Conservation (phyloP, 768 basidiomycete genomes). For the Agaricus blazei region DNA sequence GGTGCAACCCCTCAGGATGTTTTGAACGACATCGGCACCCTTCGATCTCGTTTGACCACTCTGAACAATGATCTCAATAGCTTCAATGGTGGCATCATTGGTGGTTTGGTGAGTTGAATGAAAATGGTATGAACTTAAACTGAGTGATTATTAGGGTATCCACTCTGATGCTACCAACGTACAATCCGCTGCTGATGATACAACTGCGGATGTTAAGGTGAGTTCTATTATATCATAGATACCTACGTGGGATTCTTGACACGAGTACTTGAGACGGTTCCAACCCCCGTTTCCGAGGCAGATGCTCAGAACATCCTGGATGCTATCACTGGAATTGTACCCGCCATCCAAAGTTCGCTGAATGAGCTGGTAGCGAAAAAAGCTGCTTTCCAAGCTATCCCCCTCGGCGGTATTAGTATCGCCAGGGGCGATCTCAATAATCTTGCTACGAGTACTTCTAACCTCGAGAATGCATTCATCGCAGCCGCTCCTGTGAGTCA, state of each 20-base stretch:
- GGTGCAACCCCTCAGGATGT: conserved; percentile 23
- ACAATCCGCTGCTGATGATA: conserved; percentile 18
- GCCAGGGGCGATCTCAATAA: too few species aligned
- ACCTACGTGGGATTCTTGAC: background rate
- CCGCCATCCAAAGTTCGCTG: conserved; percentile 5
- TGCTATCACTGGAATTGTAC: conserved; percentile 13
- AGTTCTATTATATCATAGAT: background rate
- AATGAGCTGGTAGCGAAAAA: too few species aligned
- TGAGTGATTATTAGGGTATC: conserved; percentile 15
- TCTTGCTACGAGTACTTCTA: too few species aligned
- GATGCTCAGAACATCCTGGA: conserved; percentile 20
- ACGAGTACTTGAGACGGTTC: background rate
- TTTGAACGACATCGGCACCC: conserved; percentile 22
- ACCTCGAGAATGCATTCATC: too few species aligned
- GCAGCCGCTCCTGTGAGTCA: too few species aligned
- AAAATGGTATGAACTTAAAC: background rate
- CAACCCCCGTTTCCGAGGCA: conserved; percentile 16
- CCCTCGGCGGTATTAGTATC: too few species aligned
- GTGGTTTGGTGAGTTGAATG: conserved; percentile 20
- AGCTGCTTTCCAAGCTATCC: background rate
- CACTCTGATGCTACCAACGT: conserved; percentile 19
- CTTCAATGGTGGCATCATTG: conserved; percentile 21
- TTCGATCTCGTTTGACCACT: conserved; percentile 21
- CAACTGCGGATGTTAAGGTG: conserved; percentile 23
- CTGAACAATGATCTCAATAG: conserved; percentile 25